Conservation (phyloP, 371 early-diverging fungal genomes). For the Mortierella sp. region DNA sequence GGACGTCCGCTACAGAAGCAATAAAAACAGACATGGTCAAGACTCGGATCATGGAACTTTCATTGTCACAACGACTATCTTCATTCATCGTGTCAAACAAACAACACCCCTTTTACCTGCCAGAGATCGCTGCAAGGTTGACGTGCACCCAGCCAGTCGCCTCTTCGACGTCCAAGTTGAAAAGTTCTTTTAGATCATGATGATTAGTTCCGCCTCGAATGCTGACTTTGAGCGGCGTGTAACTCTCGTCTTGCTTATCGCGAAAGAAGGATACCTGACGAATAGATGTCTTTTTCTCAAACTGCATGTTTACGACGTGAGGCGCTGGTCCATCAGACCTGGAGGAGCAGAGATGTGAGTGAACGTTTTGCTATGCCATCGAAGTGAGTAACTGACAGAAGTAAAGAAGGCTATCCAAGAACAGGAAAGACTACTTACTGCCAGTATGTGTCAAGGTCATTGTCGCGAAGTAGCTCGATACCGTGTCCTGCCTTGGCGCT, state of each 20-base stretch:
- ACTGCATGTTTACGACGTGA: constrained; percentile 71
- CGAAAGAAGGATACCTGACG: constrained; percentile 82
- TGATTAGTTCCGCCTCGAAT: constrained; percentile 83
- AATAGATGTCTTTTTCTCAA: constrained; percentile 68
- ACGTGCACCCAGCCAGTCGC: constrained; percentile 83
- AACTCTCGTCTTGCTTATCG: constrained; percentile 92
- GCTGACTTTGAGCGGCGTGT: constrained; percentile 86
- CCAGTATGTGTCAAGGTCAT: constrained; percentile 85
- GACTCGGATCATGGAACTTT: too few relatives aligned
- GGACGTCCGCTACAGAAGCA: constrained; percentile 59
- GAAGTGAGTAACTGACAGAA: neutral
- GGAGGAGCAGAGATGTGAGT: neutral
- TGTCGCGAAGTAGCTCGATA: constrained; percentile 76
- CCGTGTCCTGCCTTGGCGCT: constrained; percentile 80
- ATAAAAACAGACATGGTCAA: constrained; percentile 14
- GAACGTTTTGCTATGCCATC: too few relatives aligned
- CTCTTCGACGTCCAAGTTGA: constrained; percentile 71
- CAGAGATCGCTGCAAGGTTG: constrained; percentile 65
- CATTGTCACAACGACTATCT: neutral
- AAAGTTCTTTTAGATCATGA: constrained; percentile 76
- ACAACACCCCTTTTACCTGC: constrained; percentile 56
- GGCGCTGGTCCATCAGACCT: constrained; percentile 78
- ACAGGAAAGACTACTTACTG: constrained; percentile 66
- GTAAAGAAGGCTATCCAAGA: neutral
- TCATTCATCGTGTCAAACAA: neutral